A percentile compares a stretch with the other conserved stretches of the same genome.
Evolutionary conservation across 2,329 filamentous ascomycete genomes (phyloP).

Genomic region (Claviceps capensis): DNA sequence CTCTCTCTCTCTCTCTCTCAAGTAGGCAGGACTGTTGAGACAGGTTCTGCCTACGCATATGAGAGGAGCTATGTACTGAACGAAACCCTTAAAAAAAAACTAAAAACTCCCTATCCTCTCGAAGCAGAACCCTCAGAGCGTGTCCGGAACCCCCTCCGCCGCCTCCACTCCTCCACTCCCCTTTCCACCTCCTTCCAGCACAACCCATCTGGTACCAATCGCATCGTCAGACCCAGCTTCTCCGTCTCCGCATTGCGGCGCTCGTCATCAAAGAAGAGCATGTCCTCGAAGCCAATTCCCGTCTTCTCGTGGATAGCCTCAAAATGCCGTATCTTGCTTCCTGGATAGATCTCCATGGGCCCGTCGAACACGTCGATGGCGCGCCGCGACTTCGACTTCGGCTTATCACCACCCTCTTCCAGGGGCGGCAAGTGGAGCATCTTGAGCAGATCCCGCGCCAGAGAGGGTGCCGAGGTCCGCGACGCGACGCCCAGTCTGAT

Average conservation of each 20-base stretch:
- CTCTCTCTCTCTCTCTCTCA: too few species aligned
- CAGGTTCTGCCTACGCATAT: too few species aligned
- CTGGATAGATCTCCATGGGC: constrained; percentile 55
- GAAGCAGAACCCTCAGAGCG: neutral
- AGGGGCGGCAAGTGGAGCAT: constrained; percentile 45
- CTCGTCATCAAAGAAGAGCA: constrained; percentile 96
- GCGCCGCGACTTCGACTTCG: constrained; percentile 15
- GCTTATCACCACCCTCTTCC: constrained; percentile 16
- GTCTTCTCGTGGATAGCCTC: constrained; percentile 56
- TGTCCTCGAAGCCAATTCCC: constrained; percentile 61
- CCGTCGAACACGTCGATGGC: constrained; percentile 48
- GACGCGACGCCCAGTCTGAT: constrained; percentile 60
- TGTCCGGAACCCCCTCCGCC: constrained; percentile 37
- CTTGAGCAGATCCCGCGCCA: constrained; percentile 69
- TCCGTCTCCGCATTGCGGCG: constrained; percentile 71
- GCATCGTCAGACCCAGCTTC: constrained; percentile 69
- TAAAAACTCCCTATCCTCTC: too few species aligned
- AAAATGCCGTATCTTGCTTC: constrained; percentile 78
- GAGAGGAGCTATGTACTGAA: too few species aligned
- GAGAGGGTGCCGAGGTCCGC: constrained; percentile 64
- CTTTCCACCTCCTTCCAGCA: constrained; percentile 63
- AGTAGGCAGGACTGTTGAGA: too few species aligned
- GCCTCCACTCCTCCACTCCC: constrained; percentile 71
- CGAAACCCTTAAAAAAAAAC: too few species aligned
- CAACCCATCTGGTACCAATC: constrained; percentile 67